phyloP scores from a whole-genome alignment of 2,329 filamentous ascomycete genomes.

The Hymenoscyphus occultus region DNA sequence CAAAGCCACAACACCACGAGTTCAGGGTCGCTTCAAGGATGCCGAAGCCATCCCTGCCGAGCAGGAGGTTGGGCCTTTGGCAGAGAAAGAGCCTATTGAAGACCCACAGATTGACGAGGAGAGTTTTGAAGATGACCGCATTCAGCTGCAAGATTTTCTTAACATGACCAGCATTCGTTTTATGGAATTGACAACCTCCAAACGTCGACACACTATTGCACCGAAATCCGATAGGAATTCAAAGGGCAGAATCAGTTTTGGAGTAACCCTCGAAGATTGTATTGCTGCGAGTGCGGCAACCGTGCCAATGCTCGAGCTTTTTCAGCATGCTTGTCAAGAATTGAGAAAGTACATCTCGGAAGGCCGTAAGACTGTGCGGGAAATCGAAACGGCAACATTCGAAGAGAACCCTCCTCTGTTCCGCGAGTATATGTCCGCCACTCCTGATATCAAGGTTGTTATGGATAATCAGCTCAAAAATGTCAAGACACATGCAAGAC shows the following conservation, averaged over 20 bases:
- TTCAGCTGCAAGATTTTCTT: conserved; percentile 87
- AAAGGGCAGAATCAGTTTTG: conserved; percentile 35
- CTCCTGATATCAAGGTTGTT: conserved; percentile 74
- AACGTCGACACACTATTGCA: conserved; percentile 79
- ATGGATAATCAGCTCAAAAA: conserved; percentile 99
- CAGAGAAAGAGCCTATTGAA: conserved; percentile 43
- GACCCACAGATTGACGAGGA: conserved; percentile 45
- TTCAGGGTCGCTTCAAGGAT: conserved; percentile 54
- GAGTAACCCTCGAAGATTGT: conserved; percentile 66
- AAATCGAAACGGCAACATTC: conserved; percentile 85
- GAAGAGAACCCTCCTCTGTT: conserved; percentile 91
- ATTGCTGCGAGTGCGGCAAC: conserved; percentile 89
- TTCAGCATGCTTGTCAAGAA: conserved; percentile 92
- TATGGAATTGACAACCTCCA: conserved; percentile 97
- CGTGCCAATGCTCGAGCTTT: conserved; percentile 88
- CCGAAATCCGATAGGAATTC: conserved; percentile 45
- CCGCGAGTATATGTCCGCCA: conserved; percentile 83
- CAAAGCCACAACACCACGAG: conserved; percentile 54
- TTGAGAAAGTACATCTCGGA: conserved; percentile 96
- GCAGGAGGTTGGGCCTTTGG: conserved; percentile 43
- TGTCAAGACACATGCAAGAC: conserved; percentile 85
- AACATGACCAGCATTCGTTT: conserved; percentile 96
- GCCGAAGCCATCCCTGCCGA: conserved; percentile 39
- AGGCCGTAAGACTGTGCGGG: conserved; percentile 82
- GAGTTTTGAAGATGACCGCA: conserved; percentile 50